Conservation (phyloP, 129 eudicot genomes). For the Ambrosia trifida region DNA sequence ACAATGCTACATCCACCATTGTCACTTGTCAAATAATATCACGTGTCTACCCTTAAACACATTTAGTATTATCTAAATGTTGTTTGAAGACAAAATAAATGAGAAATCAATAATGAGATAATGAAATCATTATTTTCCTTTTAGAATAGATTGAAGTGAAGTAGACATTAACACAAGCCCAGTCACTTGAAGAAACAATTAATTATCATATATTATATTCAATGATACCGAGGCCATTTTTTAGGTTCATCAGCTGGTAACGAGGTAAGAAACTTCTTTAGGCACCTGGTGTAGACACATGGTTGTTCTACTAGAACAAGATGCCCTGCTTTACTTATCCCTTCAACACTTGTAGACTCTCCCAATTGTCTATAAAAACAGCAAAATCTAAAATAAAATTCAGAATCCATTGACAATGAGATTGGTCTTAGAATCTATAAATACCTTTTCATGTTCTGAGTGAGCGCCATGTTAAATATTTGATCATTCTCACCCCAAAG, state of each 20-base stretch:
- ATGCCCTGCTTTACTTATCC: slow-evolving; percentile 83
- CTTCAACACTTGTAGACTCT: slow-evolving; percentile 54
- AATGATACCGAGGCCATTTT: neutral
- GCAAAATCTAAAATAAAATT: neutral
- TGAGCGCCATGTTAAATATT: slow-evolving; percentile 69
- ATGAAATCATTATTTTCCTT: slow-evolving; percentile 12
- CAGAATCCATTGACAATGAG: neutral
- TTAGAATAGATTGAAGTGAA: neutral
- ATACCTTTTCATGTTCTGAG: slow-evolving; percentile 82
- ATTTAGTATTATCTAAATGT: neutral
- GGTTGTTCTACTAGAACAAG: slow-evolving; percentile 89
- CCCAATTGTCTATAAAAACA: slow-evolving; percentile 69
- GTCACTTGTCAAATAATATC: no score
- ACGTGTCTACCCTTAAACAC: no score
- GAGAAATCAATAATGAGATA: no score
- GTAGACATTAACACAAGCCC: slow-evolving; percentile 12
- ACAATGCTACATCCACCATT: no score
- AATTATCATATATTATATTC: neutral
- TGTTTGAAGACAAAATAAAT: neutral
- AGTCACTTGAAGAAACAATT: slow-evolving; percentile 15
- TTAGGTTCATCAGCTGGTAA: slow-evolving; percentile 42
- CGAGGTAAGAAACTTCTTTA: slow-evolving; percentile 72
- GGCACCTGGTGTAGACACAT: slow-evolving; percentile 61
- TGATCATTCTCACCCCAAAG: slow-evolving; percentile 95
- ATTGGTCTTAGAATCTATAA: neutral